Base-by-base conservation (phyloP, 305 asterid genomes). In the Striga hermonthica region DNA sequence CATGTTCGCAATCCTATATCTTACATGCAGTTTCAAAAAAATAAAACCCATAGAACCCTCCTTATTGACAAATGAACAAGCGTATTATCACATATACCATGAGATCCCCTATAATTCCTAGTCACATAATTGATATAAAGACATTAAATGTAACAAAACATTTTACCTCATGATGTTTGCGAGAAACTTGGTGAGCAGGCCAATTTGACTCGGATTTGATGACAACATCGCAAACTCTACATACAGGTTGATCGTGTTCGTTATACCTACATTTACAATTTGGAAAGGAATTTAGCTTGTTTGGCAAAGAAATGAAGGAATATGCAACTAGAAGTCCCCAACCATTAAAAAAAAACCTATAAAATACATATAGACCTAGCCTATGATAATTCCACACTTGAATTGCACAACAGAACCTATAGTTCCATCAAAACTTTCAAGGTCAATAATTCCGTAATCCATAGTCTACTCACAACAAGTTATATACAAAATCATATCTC, bases 121-220 rank as follows among this genome's bases (percentile, higher is more conserved):
- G 47, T 13, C 68, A 65, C 39, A 55, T n/a, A 64, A 38, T 50
- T 12, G 54, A 60, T 44, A 50, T 5, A 6, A 55, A 45, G 12
- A 66, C 9, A 8, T 59, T 57, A 31, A 10, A 37, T 37, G 38
- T 28, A 34, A 14, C 40, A 63, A 41, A 72, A 35, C 31, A 58
- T 66, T 66, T 64, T 70, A 89, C 98, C 87, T 84, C 89, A 9
- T 86, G 85, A 79, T 92, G 98, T 69, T 89, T 92, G 10, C 91
- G 93, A 69, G 98, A 92, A 74, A 90, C 88, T 84, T 87, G 96
- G 80, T 92, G 98, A 41, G 91, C 98, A 49, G 91, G 93, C 97
- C 98, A 92, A 57, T 72, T 82, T 35, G 88, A 78, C 65, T 89
- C 96, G 1, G 98, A 89, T 74, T 87, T 92, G 74, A 92, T 41